Evolutionary conservation across 2,329 filamentous ascomycete genomes (phyloP).

Genomic region (Claviceps sp.): DNA sequence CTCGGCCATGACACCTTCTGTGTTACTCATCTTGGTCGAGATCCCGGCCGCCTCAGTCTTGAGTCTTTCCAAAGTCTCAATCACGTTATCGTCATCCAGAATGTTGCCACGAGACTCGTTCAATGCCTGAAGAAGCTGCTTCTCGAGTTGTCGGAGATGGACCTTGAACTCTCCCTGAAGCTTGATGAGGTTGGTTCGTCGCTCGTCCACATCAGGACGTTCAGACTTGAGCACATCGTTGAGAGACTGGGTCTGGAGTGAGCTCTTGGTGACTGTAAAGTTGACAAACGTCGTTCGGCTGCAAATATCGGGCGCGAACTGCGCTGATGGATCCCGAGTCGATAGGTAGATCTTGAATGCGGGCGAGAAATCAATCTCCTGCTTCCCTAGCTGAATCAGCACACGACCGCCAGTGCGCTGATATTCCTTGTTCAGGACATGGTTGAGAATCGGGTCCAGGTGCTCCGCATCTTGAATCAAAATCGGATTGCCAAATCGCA

Average conservation of each 20-base stretch:
- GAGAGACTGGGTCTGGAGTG: conserved; percentile 91
- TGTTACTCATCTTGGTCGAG: conserved; percentile 88
- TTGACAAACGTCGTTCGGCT: conserved; percentile 98
- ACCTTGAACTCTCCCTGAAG: conserved; percentile 98
- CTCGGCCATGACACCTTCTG: conserved; percentile 94
- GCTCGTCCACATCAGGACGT: conserved; percentile 90
- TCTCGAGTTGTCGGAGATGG: conserved; percentile 91
- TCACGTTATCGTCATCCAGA: conserved; percentile 94
- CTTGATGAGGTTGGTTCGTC: conserved; percentile 94
- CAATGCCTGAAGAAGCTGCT: conserved; percentile 81
- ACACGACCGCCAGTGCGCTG: conserved; percentile 97
- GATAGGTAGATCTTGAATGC: conserved; percentile 92
- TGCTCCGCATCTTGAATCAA: conserved; percentile 97
- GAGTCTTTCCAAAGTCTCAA: conserved; percentile 90
- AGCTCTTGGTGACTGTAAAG: conserved; percentile 98
- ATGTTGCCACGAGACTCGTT: conserved; percentile 98
- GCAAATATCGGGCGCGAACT: conserved; percentile 92
- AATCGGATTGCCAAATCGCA: conserved; percentile 96
- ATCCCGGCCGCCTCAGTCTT: conserved; percentile 98
- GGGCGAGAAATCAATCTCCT: conserved; percentile 98
- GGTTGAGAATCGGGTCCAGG: conserved; percentile 91
- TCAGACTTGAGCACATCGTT: conserved; percentile 97
- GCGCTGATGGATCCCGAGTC: conserved; percentile 88
- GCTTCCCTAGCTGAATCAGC: conserved; percentile 93
- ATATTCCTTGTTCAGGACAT: conserved; percentile 98